phyloP scores from a whole-genome alignment of 2,329 filamentous ascomycete species.

The Teratosphaeria viscida region DNA sequence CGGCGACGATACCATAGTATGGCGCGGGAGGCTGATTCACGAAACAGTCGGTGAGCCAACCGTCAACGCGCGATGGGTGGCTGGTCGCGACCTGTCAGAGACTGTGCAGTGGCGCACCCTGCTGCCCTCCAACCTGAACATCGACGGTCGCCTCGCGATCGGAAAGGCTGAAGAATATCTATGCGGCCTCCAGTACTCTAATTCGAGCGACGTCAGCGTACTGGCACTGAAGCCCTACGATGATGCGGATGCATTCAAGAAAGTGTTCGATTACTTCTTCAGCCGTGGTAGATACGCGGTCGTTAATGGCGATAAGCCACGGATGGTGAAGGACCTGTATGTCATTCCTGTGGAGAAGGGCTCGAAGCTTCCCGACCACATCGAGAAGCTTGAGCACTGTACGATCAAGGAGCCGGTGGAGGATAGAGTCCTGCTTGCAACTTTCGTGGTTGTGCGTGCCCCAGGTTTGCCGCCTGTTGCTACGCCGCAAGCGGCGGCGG shows the following conservation, averaged over 20 bases:
- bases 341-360: slow-evolving; percentile 75
- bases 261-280: slow-evolving; percentile 79
- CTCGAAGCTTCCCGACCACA: slow-evolving; percentile 64
- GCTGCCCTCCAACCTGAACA: slow-evolving; percentile 57
- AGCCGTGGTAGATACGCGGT: slow-evolving; percentile 78
- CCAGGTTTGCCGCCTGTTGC: background rate
- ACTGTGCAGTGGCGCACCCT: slow-evolving; percentile 64
- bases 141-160: slow-evolving; percentile 71
- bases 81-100: slow-evolving; percentile 65
- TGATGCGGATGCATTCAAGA: slow-evolving; percentile 54
- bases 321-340: slow-evolving; percentile 78
- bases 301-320: slow-evolving; percentile 50
- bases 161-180: slow-evolving; percentile 83
- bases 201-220: slow-evolving; percentile 73
- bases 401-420: slow-evolving; percentile 56
- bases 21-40: slow-evolving; percentile 57
- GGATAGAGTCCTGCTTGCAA: slow-evolving; percentile 69
- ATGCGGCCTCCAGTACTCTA: slow-evolving; percentile 72
- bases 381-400: slow-evolving; percentile 79
- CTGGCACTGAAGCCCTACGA: slow-evolving; percentile 58
- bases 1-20: slow-evolving; percentile 61
- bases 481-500: background rate
- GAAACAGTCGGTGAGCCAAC: slow-evolving; percentile 31
- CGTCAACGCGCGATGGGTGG: slow-evolving; percentile 71
- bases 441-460: slow-evolving; percentile 66